Base-by-base conservation (phyloP, 1,284 basidiomycete species). In the Boletus sp. region DNA sequence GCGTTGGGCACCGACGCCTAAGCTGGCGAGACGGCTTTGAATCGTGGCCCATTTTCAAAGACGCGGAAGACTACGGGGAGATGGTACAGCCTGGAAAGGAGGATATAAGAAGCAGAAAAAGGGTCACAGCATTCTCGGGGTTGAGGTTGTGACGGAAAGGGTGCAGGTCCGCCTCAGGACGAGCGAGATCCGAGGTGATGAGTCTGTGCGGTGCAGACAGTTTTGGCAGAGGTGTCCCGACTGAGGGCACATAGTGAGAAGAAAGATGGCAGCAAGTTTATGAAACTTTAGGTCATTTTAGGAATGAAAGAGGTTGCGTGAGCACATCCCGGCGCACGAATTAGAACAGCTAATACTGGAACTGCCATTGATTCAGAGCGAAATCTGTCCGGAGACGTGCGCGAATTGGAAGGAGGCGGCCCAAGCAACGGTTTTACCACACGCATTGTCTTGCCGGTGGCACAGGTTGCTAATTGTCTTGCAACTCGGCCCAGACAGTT, bases 101-200 rank as follows among this genome's bases (percentile, higher is more conserved):
- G 61, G 61, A 44, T 69, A 67, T 69, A 69, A 63, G 62, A 62
- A 51, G 17, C 49, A 51, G 51, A 40, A 30, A 26, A 30, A 26
- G 53, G 16, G 51, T 52, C 67, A 69, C 63, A 69, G 63, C 66
- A 51, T 65, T 66, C 42, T 44, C 56, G 57, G 63, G 35, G 52
- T 51, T 66, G 64, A 67, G 68, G 71, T 68, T 70, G 66, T 72
- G 66, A 60, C 56, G 59, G 46, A 60, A n/a, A 58, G 49, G 54
- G 50, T 41, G 59, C 50, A 64, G 39, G 57, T 62, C 61, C 55
- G 62, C 41, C 50, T 48, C 46, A 51, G 48, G 57, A 59, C 59
- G 63, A 67, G 56, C 61, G 66, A 66, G 71, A 74, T 72, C 69
- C 69, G 66, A 65, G 60, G 62, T 60, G 64, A 61, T 57, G 58